These are phyloP conservation scores for Solanum commersonii DNA, from an alignment of 257 asterid species.

Conservation along the genomic window DNA sequence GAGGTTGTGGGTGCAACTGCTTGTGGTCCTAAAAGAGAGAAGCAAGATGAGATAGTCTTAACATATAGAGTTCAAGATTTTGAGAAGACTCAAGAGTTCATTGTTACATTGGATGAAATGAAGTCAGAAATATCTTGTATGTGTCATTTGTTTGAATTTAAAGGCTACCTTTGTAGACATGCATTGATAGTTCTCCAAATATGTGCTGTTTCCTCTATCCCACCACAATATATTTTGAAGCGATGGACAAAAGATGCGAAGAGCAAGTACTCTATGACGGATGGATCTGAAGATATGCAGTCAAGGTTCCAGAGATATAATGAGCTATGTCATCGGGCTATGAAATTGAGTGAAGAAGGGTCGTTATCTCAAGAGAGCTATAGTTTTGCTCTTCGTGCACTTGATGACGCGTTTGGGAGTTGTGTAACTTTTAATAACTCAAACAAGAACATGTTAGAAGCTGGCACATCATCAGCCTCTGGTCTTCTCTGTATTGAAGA, in stretches of 20 bases:
- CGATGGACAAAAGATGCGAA: constrained; percentile 93
- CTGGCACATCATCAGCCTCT: constrained; percentile 61
- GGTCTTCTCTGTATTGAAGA: constrained; percentile 74
- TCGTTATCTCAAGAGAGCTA: constrained; percentile 85
- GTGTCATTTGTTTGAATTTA: constrained; percentile 75
- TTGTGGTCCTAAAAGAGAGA: constrained; percentile 72
- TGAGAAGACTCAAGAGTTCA: constrained; percentile 62
- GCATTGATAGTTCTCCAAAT: constrained; percentile 86
- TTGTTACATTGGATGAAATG: constrained; percentile 52
- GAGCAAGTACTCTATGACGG: constrained; percentile 39
- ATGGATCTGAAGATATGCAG: constrained; percentile 59
- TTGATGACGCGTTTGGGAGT: constrained; percentile 75
- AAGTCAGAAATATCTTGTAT: constrained; percentile 78
- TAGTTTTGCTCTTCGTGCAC: constrained; percentile 45
- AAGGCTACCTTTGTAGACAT: constrained; percentile 90
- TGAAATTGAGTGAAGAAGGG: constrained; percentile 85
- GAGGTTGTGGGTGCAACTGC: constrained; percentile 96
- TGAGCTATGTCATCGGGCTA: constrained; percentile 66
- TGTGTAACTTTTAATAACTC: constrained; percentile 61
- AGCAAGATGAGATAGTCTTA: constrained; percentile 35
- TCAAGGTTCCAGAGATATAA: constrained; percentile 77
- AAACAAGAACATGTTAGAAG: constrained; percentile 53
- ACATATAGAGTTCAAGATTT: constrained; percentile 73
- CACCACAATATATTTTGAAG: constrained; percentile 69
- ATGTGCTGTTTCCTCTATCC: constrained; percentile 65